Conservation (phyloP, 2,329 filamentous ascomycete genomes). For the Epichloe scottii region DNA sequence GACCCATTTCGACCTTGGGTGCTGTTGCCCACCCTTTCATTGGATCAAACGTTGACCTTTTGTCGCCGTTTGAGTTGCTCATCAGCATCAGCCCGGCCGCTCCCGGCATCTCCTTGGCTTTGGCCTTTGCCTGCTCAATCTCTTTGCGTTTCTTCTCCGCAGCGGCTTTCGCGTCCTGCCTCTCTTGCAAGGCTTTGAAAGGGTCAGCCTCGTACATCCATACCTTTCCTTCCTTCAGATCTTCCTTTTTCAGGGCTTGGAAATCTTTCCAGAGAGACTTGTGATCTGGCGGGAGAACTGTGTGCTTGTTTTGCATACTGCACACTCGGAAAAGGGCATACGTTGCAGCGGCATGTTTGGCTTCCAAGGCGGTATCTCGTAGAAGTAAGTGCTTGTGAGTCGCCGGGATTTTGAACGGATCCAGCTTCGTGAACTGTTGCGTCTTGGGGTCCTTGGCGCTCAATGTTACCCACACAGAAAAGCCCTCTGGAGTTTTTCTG, state of each 20-base stretch:
- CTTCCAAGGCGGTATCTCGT: constrained; percentile 74
- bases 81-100: constrained; percentile 43
- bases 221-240: constrained; percentile 59
- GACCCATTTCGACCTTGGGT: constrained; percentile 88
- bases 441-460: constrained; percentile 70
- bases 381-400: constrained; percentile 64
- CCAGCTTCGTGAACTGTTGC: constrained; percentile 58
- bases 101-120: constrained; percentile 51
- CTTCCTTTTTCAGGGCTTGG: constrained; percentile 65
- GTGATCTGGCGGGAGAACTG: constrained; percentile 84
- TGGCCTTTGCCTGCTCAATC: constrained; percentile 52
- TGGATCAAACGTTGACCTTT: constrained; percentile 25
- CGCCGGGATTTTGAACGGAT: constrained; percentile 69
- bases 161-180: constrained; percentile 62
- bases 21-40: constrained; percentile 72
- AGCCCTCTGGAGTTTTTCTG: constrained; percentile 60
- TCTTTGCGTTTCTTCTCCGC: constrained; percentile 72
- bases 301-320: constrained; percentile 92
- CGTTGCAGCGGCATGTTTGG: constrained; percentile 83
- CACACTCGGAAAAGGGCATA: constrained; percentile 86
- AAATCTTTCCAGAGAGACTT: constrained; percentile 89
- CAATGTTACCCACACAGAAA: constrained; percentile 70
- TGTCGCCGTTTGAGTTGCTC: constrained; percentile 27
- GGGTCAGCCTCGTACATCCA: constrained; percentile 97
- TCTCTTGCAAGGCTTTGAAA: constrained; percentile 67